phyloP scores from a whole-genome alignment of 352 stramenopile genomes.

The Aphanomyces invadans region DNA sequence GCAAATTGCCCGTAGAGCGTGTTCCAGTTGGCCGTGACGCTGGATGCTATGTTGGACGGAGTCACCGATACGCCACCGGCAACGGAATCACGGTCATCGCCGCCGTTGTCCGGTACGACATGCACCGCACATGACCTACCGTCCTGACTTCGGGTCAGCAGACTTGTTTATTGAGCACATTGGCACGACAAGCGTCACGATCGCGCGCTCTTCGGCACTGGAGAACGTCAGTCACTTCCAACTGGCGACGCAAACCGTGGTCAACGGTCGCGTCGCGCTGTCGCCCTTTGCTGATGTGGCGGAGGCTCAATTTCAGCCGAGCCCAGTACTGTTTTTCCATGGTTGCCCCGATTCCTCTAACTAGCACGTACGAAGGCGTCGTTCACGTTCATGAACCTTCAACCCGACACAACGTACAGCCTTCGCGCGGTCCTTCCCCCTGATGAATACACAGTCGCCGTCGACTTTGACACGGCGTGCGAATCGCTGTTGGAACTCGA shows the following conservation, averaged over 20 bases:
- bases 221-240: not conserved
- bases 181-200: not conserved
- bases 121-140: no score
- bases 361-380: no score
- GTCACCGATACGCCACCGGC: not conserved
- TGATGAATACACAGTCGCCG: conserved; percentile 6
- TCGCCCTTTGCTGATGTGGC: conserved; percentile 1
- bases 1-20: no score
- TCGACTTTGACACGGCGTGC: conserved; percentile 44
- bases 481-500: conserved; percentile 72
- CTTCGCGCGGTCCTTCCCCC: conserved; percentile 21
- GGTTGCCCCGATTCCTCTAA: no score
- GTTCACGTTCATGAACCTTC: conserved; percentile 36
- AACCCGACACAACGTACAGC: conserved; percentile 40
- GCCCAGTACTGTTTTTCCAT: not conserved
- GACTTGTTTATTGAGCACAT: conserved; percentile 13
- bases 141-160: not conserved
- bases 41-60: not conserved
- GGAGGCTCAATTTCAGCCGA: not conserved
- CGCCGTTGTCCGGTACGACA: not conserved
- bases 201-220: not conserved
- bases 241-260: not conserved
- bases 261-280: not conserved
- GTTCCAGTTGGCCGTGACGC: conserved; percentile 2
- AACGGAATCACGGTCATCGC: not conserved